Base-by-base conservation (phyloP, 139 green algal species). In the Chlorella sp. region DNA sequence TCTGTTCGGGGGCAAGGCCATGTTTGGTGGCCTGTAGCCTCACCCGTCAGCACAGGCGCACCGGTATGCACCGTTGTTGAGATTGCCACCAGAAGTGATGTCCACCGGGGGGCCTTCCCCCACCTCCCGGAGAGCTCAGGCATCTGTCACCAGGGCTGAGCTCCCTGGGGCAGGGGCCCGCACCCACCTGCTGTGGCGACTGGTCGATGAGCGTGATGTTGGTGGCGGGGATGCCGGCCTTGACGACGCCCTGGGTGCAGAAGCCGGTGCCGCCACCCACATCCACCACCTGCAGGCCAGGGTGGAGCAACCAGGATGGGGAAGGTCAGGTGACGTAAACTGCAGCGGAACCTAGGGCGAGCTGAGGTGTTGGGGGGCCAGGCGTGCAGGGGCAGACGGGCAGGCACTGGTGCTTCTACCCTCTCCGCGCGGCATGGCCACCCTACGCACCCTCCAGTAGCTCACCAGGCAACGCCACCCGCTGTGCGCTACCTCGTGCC, bases 161-260 rank as follows among this genome's bases (percentile, higher is more conserved):
- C 48, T 57, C 48, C 48, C 5, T 57, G 48, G 48, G 9, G 48
- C 48, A 57, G 48, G n/a, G n/a, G 73, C 32, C 12, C 2, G 73
- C 73, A 40, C 32, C 73, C 73, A 40, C 32, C 73, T 40, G 79
- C 89, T 99, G 96, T 0, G 97, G 97, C 3, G 94, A 98, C 92
- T 99, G 97, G 91, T 99, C 97, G 15, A 99, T 93, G 7, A 99
- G 91, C 3, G 97, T 99, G 40, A 99, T 94, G 84, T 99, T 98
- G 69, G 94, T 81, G 0, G 94, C 86, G 32, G 90, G 57, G 0
- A 99, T 91, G 40, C 88, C 88, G 0, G 88, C 88, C 92, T 97
- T 91, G 5, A 99, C 96, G 0, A 99, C 89, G 26, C 97, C 97
- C 81, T 97, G 93, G 0, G 97, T 99, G 91, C 95, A 98, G 92